phyloP scores from a whole-genome alignment of 352 stramenopile genomes.

The Phytopythium kandeliae region DNA sequence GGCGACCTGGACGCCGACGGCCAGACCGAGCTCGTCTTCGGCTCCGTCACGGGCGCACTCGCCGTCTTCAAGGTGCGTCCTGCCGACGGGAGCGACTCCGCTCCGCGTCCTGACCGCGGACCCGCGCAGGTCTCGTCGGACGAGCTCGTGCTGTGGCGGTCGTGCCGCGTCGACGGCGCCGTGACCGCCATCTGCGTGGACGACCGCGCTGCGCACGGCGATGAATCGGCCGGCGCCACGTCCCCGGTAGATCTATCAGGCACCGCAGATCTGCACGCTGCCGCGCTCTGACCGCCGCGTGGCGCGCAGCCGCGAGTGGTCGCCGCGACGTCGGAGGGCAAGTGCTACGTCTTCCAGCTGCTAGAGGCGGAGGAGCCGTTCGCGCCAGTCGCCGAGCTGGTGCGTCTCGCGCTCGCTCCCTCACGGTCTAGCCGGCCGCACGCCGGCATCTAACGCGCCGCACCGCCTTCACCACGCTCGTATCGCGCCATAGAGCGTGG shows the following conservation, averaged over 20 bases:
- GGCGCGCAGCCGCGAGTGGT: constrained; percentile 46
- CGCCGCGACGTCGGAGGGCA: constrained; percentile 66
- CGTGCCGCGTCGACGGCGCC: constrained; percentile 57
- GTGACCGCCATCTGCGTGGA: constrained; percentile 69
- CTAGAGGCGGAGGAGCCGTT: constrained; percentile 49
- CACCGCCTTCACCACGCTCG: not conserved
- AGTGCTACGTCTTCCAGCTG: constrained; percentile 57
- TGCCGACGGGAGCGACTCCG: too few relatives aligned
- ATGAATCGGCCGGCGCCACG: not conserved
- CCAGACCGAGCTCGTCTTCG: constrained; percentile 57
- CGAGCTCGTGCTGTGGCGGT: constrained; percentile 46
- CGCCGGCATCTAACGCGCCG: not conserved
- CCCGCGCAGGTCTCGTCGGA: constrained; percentile 35
- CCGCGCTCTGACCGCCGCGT: not conserved
- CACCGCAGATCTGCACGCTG: not conserved
- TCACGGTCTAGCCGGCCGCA: too few relatives aligned
- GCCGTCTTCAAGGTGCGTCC: constrained; percentile 58
- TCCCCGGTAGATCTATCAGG: not conserved
- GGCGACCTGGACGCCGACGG: constrained; percentile 67
- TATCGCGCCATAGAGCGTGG: constrained; percentile 31
- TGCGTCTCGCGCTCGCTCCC: constrained; percentile 13
- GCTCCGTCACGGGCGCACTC: constrained; percentile 53
- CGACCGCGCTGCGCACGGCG: constrained; percentile 22
- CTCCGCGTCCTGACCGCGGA: not conserved
- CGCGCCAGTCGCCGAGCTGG: constrained; percentile 54